Base-by-base conservation (phyloP, 352 stramenopile species). In the Globisporangium echinulatum region DNA sequence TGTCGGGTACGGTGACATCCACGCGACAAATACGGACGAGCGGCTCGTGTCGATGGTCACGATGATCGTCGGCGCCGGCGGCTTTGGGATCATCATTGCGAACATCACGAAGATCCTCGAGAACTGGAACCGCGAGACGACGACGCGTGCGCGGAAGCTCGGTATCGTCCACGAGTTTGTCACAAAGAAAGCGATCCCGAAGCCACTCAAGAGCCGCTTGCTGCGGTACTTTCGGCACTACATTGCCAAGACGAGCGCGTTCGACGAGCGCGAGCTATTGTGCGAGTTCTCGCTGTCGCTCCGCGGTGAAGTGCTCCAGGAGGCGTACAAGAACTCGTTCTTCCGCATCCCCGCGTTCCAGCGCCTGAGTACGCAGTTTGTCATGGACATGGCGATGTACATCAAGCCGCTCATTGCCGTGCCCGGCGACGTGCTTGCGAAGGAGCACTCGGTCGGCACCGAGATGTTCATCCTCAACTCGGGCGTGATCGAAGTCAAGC, bases 381-480 rank as follows among this genome's bases (percentile, higher is more conserved):
- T 92, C 14, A 74, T 92, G 64, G 83, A 92, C 53, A 90, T 92
- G 83, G 80, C 77, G 0, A 90, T 92, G 75, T 92, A 83, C 40
- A 92, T 92, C 69, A 91, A 92, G 58, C 83, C 81, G 7, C 57
- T 91, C 11, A 88, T 92, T 38, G 76, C 82, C 0, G 72, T 91
- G 0, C 74, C 80, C 39, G 79, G 82, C 14, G 77, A 90, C 38
- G 58, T 91, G 3, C 68, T 92, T 4, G 83, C 81, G 7, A 68
- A 73, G 25, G 79, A 92, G 58, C 66, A 69, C 33, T 83, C 69
- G 4, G 75, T 92, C 4, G 83, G 83, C 15, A 90, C 77, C 0
- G 83, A 92, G 56, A 91, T 92, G 80, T 92, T 87, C 47, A 91
- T 92, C 38, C 64, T 92, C 4, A 91, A 90, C 56, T 77, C 79